A percentile compares a stretch with the other conserved stretches of the same genome.
phyloP scores from a whole-genome alignment of 2,329 filamentous ascomycete species.

The Trichoderma aggressivum region DNA sequence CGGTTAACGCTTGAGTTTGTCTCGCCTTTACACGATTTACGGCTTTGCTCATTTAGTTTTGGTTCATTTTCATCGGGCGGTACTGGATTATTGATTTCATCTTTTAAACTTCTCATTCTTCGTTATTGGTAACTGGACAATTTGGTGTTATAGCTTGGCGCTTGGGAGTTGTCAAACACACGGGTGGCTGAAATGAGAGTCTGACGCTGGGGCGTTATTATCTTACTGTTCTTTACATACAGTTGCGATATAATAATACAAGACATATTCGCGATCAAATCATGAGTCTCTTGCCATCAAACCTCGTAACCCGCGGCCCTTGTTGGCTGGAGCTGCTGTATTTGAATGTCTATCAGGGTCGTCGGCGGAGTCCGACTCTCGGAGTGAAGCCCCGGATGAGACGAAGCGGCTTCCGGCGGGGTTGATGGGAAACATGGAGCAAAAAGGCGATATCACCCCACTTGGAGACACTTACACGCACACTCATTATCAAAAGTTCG shows the following conservation, averaged over 20 bases:
- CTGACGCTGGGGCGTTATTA: neutral
- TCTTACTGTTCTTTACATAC: neutral
- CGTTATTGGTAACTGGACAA: neutral
- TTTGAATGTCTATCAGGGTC: neutral
- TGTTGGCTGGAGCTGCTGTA: neutral
- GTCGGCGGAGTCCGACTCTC: constrained; percentile 12
- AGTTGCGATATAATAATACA: neutral
- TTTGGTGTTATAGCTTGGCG: constrained; percentile 2
- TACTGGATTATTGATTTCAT: neutral
- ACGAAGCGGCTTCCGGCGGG: constrained; percentile 12
- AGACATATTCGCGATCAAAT: neutral
- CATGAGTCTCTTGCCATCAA: neutral
- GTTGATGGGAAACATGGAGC: constrained; percentile 4
- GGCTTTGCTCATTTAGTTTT: neutral
- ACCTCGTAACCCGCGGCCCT: neutral
- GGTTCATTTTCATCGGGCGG: neutral
- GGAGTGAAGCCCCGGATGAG: neutral
- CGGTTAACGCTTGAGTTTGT: constrained; percentile 44
- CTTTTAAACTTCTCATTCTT: neutral
- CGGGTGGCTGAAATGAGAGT: neutral
- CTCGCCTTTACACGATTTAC: neutral
- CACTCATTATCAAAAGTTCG: constrained; percentile 3
- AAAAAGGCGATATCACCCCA: constrained; percentile 8
- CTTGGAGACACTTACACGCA: neutral
- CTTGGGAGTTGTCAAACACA: constrained; percentile 1